Conservation (phyloP, 1,139 yeast species). For the Pichia sp. region DNA sequence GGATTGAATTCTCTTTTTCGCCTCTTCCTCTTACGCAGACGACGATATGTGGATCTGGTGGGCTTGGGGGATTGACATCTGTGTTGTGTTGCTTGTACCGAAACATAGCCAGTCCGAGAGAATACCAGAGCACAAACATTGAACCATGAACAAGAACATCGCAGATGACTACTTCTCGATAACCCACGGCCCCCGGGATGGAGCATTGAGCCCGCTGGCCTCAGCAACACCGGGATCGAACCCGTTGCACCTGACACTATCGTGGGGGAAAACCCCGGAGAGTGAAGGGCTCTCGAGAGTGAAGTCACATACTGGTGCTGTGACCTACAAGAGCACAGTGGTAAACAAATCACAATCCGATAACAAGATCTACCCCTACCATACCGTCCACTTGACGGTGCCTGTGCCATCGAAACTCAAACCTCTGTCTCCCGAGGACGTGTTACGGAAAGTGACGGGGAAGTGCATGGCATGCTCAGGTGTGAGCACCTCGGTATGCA, state of each 20-base stretch:
- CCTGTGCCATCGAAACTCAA: conserved; percentile 19
- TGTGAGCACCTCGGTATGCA: conserved; percentile 1
- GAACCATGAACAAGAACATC: not conserved
- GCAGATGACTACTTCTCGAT: conserved; percentile 15
- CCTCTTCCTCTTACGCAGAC: too few relatives aligned
- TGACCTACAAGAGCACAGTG: not conserved
- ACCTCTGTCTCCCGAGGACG: conserved; percentile 24
- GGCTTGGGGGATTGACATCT: too few relatives aligned
- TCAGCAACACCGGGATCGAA: conserved; percentile 3
- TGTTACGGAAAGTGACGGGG: conserved; percentile 12
- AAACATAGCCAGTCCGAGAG: not conserved
- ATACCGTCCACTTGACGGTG: conserved; percentile 21
- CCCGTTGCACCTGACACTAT: conserved; percentile 8
- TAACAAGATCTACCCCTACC: conserved; percentile 19
- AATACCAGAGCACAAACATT: not conserved
- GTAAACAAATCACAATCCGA: conserved; percentile 9
- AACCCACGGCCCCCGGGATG: conserved; percentile 7
- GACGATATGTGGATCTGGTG: too few relatives aligned
- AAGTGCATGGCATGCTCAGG: conserved; percentile 14
- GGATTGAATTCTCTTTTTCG: too few relatives aligned
- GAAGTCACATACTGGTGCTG: conserved; percentile 11
- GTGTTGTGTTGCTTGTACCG: too few relatives aligned
- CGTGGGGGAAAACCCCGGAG: conserved; percentile 17
- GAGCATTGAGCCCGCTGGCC: not conserved
- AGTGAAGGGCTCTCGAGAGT: conserved; percentile 7